These are phyloP conservation scores for Apocynum venetum DNA, from an alignment of 257 asterid species.

Conservation along the genomic window DNA sequence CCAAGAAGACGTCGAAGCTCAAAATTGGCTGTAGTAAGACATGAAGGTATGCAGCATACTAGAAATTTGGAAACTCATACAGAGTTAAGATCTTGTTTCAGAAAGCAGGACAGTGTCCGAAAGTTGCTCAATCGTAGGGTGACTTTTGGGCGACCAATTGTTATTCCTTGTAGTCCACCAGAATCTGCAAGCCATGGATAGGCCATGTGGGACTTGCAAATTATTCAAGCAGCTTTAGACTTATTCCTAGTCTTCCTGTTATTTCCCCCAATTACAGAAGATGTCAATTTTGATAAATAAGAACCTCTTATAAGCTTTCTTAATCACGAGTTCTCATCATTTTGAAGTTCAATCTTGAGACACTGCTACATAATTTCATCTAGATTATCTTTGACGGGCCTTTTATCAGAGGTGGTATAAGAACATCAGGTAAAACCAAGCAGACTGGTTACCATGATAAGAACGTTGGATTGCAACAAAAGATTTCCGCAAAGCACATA, in stretches of 20 bases:
- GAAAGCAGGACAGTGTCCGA: constrained; percentile 21
- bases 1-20: not conserved
- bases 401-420: not conserved
- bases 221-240: not conserved
- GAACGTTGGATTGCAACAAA: no score
- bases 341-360: not conserved
- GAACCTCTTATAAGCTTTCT: not conserved
- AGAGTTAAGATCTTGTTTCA: constrained; percentile 19
- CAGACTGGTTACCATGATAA: no score
- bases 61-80: constrained; percentile 8
- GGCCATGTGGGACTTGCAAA: not conserved
- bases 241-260: not conserved
- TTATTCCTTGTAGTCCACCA: constrained; percentile 11
- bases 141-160: constrained; percentile 15
- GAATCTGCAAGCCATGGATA: not conserved
- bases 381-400: not conserved
- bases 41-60: not conserved
- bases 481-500: no score
- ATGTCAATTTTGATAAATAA: not conserved
- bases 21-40: not conserved
- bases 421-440: not conserved
- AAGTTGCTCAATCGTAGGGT: constrained; percentile 23
- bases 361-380: not conserved
- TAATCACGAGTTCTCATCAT: not conserved
- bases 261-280: not conserved